Evolutionary conservation across 106 monocot genomes (phyloP).

Genomic region (Dactylorhiza incarnata): DNA sequence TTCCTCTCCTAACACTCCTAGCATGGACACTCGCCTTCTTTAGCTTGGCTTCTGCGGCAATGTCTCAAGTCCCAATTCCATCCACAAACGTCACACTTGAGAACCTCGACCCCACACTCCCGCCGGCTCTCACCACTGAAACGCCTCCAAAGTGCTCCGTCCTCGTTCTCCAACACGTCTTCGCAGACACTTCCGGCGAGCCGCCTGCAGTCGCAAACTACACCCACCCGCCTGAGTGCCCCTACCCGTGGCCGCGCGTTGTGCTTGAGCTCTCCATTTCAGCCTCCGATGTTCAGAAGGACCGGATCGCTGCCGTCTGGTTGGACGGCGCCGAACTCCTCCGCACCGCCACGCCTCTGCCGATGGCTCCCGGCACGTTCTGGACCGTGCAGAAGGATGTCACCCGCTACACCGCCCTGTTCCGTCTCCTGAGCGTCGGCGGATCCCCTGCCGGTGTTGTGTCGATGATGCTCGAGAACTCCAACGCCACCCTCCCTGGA

Average conservation of each 20-base stretch:
- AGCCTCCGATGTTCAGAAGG: constrained; percentile 24
- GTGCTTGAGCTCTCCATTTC: constrained; percentile 41
- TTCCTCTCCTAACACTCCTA: background rate
- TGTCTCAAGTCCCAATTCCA: background rate
- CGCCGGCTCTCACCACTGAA: constrained; percentile 17
- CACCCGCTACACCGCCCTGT: constrained; percentile 30
- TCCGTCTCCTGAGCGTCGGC: constrained; percentile 6
- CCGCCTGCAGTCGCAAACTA: constrained; percentile 25
- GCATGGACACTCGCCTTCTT: background rate
- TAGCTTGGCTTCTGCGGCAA: background rate
- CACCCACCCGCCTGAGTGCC: constrained; percentile 27
- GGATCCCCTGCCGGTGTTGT: constrained; percentile 5
- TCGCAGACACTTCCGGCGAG: constrained; percentile 28
- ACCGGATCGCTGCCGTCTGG: constrained; percentile 30
- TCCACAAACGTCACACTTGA: constrained; percentile 5
- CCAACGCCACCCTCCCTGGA: constrained; percentile 35
- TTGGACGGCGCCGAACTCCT: constrained; percentile 14
- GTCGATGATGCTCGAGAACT: constrained; percentile 34
- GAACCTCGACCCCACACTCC: constrained; percentile 22
- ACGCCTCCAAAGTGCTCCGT: constrained; percentile 32
- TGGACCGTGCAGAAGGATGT: constrained; percentile 54
- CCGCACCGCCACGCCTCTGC: constrained; percentile 40
- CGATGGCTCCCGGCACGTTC: constrained; percentile 19
- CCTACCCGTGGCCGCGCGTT: constrained; percentile 23
- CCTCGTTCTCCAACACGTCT: constrained; percentile 34